A percentile compares a stretch with the other conserved stretches of the same genome.
Evolutionary conservation across 768 basidiomycete genomes (phyloP).

Genomic region (Amanita brunnescens): DNA sequence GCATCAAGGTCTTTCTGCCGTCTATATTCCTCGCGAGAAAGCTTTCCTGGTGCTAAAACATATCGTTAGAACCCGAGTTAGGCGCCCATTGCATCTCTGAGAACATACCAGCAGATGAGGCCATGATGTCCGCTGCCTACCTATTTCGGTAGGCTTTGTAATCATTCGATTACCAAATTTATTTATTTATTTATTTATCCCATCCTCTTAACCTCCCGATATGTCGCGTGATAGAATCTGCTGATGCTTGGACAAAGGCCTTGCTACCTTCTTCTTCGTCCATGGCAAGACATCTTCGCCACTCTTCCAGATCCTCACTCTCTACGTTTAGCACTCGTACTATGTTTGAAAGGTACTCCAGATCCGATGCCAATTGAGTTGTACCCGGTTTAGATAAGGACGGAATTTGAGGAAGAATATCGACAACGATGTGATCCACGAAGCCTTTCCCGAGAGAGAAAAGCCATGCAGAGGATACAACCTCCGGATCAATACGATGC

Average conservation of each 20-base stretch:
- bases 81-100: background rate
- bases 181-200: conserved; percentile 9
- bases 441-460: conserved; percentile 81
- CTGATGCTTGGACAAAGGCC: conserved; percentile 19
- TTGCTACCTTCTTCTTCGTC: conserved; percentile 41
- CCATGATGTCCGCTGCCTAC: conserved; percentile 19
- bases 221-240: conserved; percentile 26
- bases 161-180: background rate
- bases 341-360: conserved; percentile 87
- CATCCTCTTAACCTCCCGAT: conserved; percentile 13
- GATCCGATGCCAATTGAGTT: conserved; percentile 77
- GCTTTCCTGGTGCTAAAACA: conserved; percentile 56
- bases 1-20: conserved; percentile 96
- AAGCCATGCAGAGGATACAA: conserved; percentile 86
- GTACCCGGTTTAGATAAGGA: conserved; percentile 58
- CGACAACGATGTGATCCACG: conserved; percentile 60
- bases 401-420: conserved; percentile 64
- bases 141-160: background rate
- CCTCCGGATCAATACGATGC: conserved; percentile 54
- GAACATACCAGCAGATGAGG: conserved; percentile 31
- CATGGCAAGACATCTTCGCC: conserved; percentile 65
- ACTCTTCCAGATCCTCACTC: conserved; percentile 66
- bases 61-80: conserved; percentile 10
- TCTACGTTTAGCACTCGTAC: conserved; percentile 88
- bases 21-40: conserved; percentile 91